Conservation (phyloP, 495 filamentous ascomycete genomes). For the Neurospora discreta region DNA sequence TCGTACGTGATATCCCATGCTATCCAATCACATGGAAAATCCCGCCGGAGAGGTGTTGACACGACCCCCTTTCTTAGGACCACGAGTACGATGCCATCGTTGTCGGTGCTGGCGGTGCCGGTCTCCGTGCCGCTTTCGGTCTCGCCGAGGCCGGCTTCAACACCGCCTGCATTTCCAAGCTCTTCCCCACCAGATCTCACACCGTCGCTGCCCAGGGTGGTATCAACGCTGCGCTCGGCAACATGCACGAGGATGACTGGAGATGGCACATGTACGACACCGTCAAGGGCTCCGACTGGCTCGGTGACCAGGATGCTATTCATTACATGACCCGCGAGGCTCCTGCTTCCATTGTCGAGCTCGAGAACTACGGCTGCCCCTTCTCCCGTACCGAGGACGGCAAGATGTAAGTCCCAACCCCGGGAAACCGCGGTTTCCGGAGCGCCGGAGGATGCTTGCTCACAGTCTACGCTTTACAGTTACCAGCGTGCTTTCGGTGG, state of each 20-base stretch:
- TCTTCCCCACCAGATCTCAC: constrained; percentile 92
- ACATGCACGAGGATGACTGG: constrained; percentile 86
- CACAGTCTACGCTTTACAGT: constrained; percentile 9
- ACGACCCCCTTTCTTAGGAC: constrained; percentile 25
- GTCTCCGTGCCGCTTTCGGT: constrained; percentile 90
- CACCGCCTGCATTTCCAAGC: constrained; percentile 94
- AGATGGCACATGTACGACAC: constrained; percentile 99
- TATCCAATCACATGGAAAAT: constrained; percentile 10
- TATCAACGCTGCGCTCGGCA: constrained; percentile 94
- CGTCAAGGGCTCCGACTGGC: constrained; percentile 96
- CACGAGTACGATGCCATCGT: constrained; percentile 72
- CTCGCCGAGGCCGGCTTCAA: constrained; percentile 97
- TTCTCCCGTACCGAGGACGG: constrained; percentile 97
- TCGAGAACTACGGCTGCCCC: constrained; percentile 95
- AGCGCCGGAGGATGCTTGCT: not conserved
- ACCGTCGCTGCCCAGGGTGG: constrained; percentile 91
- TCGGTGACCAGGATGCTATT: constrained; percentile 97
- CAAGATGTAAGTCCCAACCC: constrained; percentile 51
- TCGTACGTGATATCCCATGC: constrained; percentile 51
- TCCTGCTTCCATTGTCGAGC: constrained; percentile 79
- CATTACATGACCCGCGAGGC: constrained; percentile 99
- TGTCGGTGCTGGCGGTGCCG: constrained; percentile 87
- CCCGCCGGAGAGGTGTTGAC: constrained; percentile 14
- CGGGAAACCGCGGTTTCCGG: not conserved
- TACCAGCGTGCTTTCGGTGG: constrained; percentile 98